Evolutionary conservation across 495 filamentous ascomycete species (phyloP), one percentile per base, ranked within the genome.

Genomic region (Hypoxylon crocopeplum): DNA sequence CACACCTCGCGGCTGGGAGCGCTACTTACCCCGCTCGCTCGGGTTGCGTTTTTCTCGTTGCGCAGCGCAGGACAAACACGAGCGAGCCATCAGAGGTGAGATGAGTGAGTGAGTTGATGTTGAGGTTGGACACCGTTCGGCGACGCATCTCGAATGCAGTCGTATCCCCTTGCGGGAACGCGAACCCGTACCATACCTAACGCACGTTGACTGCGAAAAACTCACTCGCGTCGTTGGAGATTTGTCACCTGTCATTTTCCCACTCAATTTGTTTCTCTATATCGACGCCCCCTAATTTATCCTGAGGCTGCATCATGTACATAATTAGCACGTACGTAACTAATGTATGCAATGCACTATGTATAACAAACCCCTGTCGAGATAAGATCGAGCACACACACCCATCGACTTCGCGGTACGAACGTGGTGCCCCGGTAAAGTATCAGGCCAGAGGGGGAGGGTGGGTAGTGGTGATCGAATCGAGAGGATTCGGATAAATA

Each of bases 261-360:
- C n/a, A n/a, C n/a, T n/a, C n/a, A n/a, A 29, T 34, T 34, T 1
- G 16, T 45, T 48, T 45, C 29, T 19, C 56, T 62, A 62, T n/a
- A 24, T 2, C 46, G 39, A 62, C 59, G 34, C 59, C 59, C 58
- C 52, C 52, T 50, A 58, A 54, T 64, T 58, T 58, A 58, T 55
- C 53, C 54, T 54, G 60, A 64, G 60, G 60, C 60, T 64, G 60
- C 60, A 53, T 48, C 47, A 53, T 48, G 41, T 53, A 3, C 32
- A n/a, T n/a, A 15, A 34, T 49, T n/a, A n/a, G 46, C 32, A 34
- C 5, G 6, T 3, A 53, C 45, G 41, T 40, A 36, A 48, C 54
- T 24, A 49, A 34, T 59, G 30, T 64, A 58, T 13, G 13, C 12
- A 7, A 8, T 8, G 5, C 3, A n/a, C 7, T 34, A 34, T 29